Base-by-base conservation (phyloP, 2,329 filamentous ascomycete genomes). In the Aspergillus latus region DNA sequence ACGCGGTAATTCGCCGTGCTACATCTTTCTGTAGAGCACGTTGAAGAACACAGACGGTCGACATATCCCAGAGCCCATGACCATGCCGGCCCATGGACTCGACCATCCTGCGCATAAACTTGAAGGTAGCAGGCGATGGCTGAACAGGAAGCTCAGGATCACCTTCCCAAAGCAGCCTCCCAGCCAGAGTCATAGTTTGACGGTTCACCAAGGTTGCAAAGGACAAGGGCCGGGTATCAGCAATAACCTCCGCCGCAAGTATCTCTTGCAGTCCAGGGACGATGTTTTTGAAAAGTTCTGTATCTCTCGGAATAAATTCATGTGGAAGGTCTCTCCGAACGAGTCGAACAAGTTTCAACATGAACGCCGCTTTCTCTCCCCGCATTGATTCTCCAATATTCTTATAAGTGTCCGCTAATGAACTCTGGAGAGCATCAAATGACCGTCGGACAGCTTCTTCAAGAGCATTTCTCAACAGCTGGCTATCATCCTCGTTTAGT, bases 141-240 rank as follows among this genome's bases (percentile, higher is more conserved):
- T 94, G 90, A 5, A 85, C 80, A 0, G 93, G 93, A 42, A 96
- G 71, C 28, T 84, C 79, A 0, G 89, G 89, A 37, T 84, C 78
- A 0, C 89, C 89, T 68, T 95, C 91, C 92, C 92, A 97, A 0
- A 97, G 77, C 0, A 83, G 80, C 50, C 86, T 81, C 5, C 87
- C 86, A 2, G 81, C 79, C 0, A 89, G 80, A 30, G 67, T 74
- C 53, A 75, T 81, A 1, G 76, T 71, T 40, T 82, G 70, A 1
- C 71, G 63, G 50, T 86, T 63, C 78, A 50, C 79, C 68, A 52
- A 81, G 72, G 34, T 58, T 50, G 69, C 74, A 16, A 71, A 58
- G 4, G 64, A 58, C 5, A 88, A 66, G 0, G 84, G 76, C 0
- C 77, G 68, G 10, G 63, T 59, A 28, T 67, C 57, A 6, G 72